Conservation (phyloP, 768 basidiomycete genomes). For the Omphalotus guepiniiformis region DNA sequence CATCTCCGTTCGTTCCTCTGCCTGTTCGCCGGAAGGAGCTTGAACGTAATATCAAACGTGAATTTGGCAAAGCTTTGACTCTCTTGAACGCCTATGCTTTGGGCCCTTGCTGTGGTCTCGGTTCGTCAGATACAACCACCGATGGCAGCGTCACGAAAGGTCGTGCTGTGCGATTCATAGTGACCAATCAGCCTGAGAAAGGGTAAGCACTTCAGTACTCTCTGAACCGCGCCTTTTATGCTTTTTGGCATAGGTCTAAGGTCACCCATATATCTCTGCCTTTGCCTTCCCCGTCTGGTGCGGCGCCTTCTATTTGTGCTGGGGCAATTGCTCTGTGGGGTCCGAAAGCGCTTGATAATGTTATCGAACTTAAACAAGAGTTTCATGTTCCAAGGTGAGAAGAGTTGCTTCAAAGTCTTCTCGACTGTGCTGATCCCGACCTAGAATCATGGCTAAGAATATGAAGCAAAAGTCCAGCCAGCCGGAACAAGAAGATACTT, state of each 20-base stretch:
- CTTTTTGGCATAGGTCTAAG: not conserved
- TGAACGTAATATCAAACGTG: constrained; percentile 82
- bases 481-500: constrained; percentile 18
- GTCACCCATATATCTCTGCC: constrained; percentile 8
- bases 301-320: constrained; percentile 18
- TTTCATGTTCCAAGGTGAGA: constrained; percentile 46
- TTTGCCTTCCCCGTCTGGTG: not conserved
- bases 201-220: constrained; percentile 49
- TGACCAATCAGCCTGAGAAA: constrained; percentile 61
- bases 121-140: constrained; percentile 65
- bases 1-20: constrained; percentile 71
- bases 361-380: constrained; percentile 67
- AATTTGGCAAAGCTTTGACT: constrained; percentile 81
- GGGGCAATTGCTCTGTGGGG: constrained; percentile 83
- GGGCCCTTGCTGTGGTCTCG: constrained; percentile 52
- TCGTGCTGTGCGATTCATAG: constrained; percentile 67
- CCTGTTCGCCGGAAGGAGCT: constrained; percentile 93
- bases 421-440: not conserved
- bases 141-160: constrained; percentile 49
- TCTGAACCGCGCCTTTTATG: not conserved
- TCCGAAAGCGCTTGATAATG: constrained; percentile 67
- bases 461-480: constrained; percentile 1
- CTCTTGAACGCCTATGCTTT: constrained; percentile 87
- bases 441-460: not conserved
- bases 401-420: not conserved